Evolutionary conservation across 345 rosid genomes (phyloP).

Genomic region (Gossypium longicalyx): DNA sequence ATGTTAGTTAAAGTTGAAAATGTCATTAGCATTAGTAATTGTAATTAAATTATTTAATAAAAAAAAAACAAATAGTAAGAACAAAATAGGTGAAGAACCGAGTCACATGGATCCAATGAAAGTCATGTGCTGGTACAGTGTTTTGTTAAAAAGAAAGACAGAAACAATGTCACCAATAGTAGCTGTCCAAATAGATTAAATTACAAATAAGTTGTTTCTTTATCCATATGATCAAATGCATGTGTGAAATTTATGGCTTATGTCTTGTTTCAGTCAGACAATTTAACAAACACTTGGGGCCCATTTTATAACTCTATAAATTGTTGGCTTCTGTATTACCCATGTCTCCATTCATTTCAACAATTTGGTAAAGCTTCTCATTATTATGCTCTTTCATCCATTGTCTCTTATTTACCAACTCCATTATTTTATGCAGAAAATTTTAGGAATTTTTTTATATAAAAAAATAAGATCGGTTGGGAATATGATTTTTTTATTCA

Average conservation of each 20-base stretch:
- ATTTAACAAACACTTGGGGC: constrained; percentile 16
- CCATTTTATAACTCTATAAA: constrained; percentile 6
- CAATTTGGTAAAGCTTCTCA: constrained; percentile 15
- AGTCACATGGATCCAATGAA: not conserved
- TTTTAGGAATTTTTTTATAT: not conserved
- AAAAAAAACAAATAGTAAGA: not conserved
- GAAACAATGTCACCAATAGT: not conserved
- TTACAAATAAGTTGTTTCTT: constrained; percentile 6
- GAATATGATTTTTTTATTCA: too few relatives aligned
- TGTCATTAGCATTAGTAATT: too few relatives aligned
- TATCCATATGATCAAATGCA: constrained; percentile 10
- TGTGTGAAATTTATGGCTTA: constrained; percentile 23
- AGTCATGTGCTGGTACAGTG: not conserved
- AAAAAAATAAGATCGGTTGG: not conserved
- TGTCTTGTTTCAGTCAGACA: constrained; percentile 24
- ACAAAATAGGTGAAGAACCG: not conserved
- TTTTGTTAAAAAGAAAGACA: not conserved
- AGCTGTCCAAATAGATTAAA: constrained; percentile 18
- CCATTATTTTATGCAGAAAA: constrained; percentile 10
- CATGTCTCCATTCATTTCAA: constrained; percentile 21
- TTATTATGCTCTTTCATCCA: not conserved
- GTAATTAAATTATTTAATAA: too few relatives aligned
- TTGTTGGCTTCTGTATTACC: not conserved
- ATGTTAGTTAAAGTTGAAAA: not conserved
- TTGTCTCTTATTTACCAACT: constrained; percentile 19